Evolutionary conservation across 768 basidiomycete species (phyloP), one percentile per base, ranked within the genome.

Genomic region (Coprinopsis cinerea): DNA sequence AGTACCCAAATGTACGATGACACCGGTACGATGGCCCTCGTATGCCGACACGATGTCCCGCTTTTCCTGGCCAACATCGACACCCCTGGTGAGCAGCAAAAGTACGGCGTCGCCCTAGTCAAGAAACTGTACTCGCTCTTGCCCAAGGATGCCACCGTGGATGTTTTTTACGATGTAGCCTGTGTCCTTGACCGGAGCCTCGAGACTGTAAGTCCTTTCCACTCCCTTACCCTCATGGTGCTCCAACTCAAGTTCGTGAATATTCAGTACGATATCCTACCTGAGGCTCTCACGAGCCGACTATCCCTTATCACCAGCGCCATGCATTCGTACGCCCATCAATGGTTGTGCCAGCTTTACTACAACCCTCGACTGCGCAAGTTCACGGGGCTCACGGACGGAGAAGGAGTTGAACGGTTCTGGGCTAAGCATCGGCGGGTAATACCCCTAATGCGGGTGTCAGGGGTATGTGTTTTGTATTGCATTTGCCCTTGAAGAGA

Each of bases 401-500:
- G 65, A 6, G 69, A 73, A 47, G 67, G 66, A 1, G 55, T 62
- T 1, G 68, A 73, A 45, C 40, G 62, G 13, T 43, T 62, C 0
- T 74, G 68, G 71, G 64, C 64, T 2, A 52, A 56, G 0, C 37
- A 64, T 9, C 45, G 65, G 20, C 64, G 62, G 17, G 42, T 75
- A 0, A 74, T 76, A 23, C 57, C 61, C 0, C 58, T 71, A 14
- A 57, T 65, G 0, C 49, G 67, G 1, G 51, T 55, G 0, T 71
- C 63, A 1, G 63, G 55, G 6, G 73, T 75, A 55, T 15, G 30
- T 32, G 7, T 15, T 15, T 32, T 15, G 30, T 9, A 15, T 15
- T 32, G 30, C 30, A 9, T 9, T 32, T 32, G 30, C 30, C 30
- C 9, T 15, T 15, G 9, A 32, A 32, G 7, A 32, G 15, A 7